Conservation (phyloP, 768 basidiomycete genomes). For the Pleurotus citrinopileatus region DNA sequence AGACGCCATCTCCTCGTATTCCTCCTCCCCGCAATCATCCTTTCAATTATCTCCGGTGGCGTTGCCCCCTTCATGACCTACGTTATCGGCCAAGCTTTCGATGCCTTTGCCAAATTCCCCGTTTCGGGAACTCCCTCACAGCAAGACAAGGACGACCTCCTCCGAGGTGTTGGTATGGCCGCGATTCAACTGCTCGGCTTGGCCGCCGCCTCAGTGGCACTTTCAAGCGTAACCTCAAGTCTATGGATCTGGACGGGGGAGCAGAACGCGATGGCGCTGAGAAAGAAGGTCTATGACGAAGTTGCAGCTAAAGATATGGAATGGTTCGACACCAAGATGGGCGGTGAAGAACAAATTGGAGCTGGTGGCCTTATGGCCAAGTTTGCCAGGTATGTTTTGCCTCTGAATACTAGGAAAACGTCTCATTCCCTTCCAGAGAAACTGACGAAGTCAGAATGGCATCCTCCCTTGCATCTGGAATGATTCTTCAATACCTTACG, state of each 20-base stretch:
- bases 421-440: conserved; percentile 51
- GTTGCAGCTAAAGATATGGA: conserved; percentile 71
- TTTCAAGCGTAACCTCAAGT: conserved; percentile 72
- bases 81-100: conserved; percentile 75
- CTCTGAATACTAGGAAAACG: background rate
- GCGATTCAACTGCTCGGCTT: conserved; percentile 68
- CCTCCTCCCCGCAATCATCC: conserved; percentile 61
- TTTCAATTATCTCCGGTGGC: conserved; percentile 64
- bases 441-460: conserved; percentile 92
- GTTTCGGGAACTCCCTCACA: conserved; percentile 27
- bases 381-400: conserved; percentile 65
- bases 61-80: conserved; percentile 87
- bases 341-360: conserved; percentile 57
- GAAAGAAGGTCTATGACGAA: conserved; percentile 65
- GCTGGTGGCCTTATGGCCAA: conserved; percentile 93
- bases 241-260: conserved; percentile 92
- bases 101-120: conserved; percentile 63
- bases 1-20: conserved; percentile 52
- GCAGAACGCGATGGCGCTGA: conserved; percentile 63
- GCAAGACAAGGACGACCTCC: conserved; percentile 45
- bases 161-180: conserved; percentile 55
- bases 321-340: conserved; percentile 91
- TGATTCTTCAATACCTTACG: conserved; percentile 75
- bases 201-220: conserved; percentile 59
- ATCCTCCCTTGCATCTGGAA: conserved; percentile 75